Evolutionary conservation across 495 filamentous ascomycete genomes (phyloP), one percentile per base, ranked within the genome.

Genomic region (Talaromyces adpressus): DNA sequence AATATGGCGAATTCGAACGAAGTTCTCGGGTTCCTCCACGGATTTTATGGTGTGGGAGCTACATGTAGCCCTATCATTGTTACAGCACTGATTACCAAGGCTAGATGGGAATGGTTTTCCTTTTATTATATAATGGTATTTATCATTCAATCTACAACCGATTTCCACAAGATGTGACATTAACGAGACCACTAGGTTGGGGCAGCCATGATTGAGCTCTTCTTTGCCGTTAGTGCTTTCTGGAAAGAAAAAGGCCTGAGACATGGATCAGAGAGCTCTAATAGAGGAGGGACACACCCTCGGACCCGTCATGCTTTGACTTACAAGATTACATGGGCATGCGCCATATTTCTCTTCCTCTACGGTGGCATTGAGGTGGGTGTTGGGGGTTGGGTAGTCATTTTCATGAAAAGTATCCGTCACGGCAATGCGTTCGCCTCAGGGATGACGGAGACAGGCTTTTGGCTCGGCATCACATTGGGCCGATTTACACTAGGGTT

Each of bases 321-420:
- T 29, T 57, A 57, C 53, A 62, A 70, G 12, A 81, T 93, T 3
- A 88, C 88, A 30, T 96, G 91, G 91, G 72, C 93, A 25, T 84
- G 85, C 39, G 83, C 92, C 16, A 52, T 89, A 22, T 95, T 95
- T 74, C 74, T 94, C 45, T 80, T 96, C 3, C 82, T 83, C 49
- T 95, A 94, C 67, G 90, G 93, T 12, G 91, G 92, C 52, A 76
- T 88, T 20, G 92, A 96, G 71, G 92, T 96, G 18, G 86, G 87
- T 0, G 80, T 95, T 1, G 91, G 91, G 34, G 86, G 86, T 9
- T 89, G 86, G 85, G 83, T 88, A 63, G 84, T 87, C 34, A 81
- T 78, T 88, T 25, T 25, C 25, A 25, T 25, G 25, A 25, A 25
- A 25, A 25, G 25, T 25, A 3, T 25, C 25, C 25, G 25, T 25